phyloP scores from a whole-genome alignment of 306 rosid species.

The Cyamopsis tetragonoloba region DNA sequence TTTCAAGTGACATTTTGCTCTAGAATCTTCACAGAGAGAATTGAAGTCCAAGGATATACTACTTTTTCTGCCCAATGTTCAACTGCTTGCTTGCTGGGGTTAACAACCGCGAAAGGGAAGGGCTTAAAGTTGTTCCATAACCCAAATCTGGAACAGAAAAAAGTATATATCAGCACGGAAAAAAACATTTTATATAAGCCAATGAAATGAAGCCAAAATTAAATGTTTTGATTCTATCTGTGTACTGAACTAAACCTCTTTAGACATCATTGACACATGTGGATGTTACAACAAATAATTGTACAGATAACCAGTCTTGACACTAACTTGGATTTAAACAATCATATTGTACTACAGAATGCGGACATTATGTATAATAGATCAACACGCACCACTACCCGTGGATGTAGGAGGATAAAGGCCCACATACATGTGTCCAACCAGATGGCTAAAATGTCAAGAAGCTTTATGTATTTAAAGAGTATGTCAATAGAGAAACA shows the following conservation, averaged over 20 bases:
- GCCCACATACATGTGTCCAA: not conserved
- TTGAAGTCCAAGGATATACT: constrained; percentile 61
- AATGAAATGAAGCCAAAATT: constrained; percentile 16
- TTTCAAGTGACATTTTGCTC: constrained; percentile 64
- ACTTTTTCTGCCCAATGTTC: constrained; percentile 77
- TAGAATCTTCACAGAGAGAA: constrained; percentile 63
- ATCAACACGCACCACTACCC: not conserved
- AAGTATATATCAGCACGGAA: constrained; percentile 1
- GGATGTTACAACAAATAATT: not conserved
- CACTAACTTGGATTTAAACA: not conserved
- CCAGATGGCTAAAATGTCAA: constrained; percentile 4
- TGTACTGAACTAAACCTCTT: not conserved
- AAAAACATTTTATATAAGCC: constrained; percentile 6
- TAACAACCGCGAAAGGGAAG: constrained; percentile 79
- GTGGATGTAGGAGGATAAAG: not conserved
- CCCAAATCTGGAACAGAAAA: constrained; percentile 39
- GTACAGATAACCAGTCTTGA: not conserved
- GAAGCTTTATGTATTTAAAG: not conserved
- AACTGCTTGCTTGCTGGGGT: constrained; percentile 61
- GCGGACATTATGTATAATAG: not conserved
- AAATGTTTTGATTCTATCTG: not conserved
- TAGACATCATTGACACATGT: not conserved
- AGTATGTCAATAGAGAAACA: not conserved
- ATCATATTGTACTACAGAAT: constrained; percentile 1
- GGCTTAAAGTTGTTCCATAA: constrained; percentile 95